A percentile compares a stretch with the other conserved stretches of the same genome.
phyloP scores from a whole-genome alignment of 2,329 filamentous ascomycete species.

The Xylaria sp. region DNA sequence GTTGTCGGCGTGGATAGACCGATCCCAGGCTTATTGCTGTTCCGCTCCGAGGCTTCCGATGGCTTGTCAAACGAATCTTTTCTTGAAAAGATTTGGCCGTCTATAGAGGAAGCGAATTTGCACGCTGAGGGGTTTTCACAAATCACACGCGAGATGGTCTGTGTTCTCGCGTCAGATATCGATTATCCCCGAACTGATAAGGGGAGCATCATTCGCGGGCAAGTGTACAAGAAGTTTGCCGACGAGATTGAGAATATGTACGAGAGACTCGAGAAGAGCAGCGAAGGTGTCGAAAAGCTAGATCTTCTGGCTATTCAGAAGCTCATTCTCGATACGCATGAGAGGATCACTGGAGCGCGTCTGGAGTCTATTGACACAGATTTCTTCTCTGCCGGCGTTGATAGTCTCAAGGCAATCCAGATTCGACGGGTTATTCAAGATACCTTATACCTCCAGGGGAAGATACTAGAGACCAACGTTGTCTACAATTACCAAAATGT shows the following conservation, averaged over 20 bases:
- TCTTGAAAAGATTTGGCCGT: background rate
- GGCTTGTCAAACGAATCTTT: too few species aligned
- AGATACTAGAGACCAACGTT: background rate
- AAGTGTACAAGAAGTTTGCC: background rate
- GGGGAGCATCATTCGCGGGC: constrained; percentile 5
- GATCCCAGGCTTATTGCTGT: background rate
- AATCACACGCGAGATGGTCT: constrained; percentile 1
- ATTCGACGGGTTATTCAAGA: background rate
- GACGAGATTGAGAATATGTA: constrained; percentile 1
- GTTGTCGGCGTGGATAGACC: constrained; percentile 1
- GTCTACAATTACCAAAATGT: background rate
- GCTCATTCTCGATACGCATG: too few species aligned
- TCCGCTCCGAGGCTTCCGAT: background rate
- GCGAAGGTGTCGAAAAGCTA: background rate
- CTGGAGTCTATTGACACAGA: background rate
- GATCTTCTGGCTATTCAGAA: background rate
- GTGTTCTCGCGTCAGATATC: background rate
- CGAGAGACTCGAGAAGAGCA: too few species aligned
- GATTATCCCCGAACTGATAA: constrained; percentile 4
- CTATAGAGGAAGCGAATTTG: background rate
- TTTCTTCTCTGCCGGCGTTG: constrained; percentile 11
- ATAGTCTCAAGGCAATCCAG: constrained; percentile 6
- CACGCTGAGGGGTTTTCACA: constrained; percentile 3
- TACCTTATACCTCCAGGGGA: background rate
- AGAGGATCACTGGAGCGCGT: too few species aligned